phyloP scores from a whole-genome alignment of 139 green algal species.

The Ostreobium quekettii region DNA sequence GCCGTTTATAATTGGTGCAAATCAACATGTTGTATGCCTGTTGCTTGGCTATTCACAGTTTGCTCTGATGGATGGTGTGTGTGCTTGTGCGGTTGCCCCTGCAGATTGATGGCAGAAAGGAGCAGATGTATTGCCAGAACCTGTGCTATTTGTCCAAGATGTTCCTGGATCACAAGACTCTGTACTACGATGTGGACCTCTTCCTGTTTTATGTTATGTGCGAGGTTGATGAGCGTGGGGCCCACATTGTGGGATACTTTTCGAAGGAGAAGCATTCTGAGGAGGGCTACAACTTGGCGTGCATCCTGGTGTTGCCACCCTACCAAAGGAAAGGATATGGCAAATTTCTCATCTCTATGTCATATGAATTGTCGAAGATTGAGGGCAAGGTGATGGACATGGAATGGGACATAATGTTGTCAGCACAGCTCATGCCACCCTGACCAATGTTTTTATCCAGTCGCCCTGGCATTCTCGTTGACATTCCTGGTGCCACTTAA shows the following conservation, averaged over 20 bases:
- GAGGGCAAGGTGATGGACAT: constrained; percentile 75
- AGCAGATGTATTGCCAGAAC: constrained; percentile 94
- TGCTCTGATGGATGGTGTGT: no score
- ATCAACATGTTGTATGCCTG: no score
- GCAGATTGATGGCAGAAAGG: constrained; percentile 80
- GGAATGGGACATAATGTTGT: no score
- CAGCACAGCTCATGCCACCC: no score
- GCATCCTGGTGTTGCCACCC: constrained; percentile 93
- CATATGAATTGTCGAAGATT: constrained; percentile 96
- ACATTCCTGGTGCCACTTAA: no score
- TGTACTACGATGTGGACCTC: constrained; percentile 98
- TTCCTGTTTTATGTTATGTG: constrained; percentile 99
- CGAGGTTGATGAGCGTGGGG: constrained; percentile 88
- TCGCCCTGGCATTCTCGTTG: no score
- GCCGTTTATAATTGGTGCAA: no score
- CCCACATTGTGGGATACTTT: constrained; percentile 95
- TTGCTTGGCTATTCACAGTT: no score
- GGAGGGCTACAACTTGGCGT: constrained; percentile 98
- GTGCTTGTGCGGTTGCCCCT: no score
- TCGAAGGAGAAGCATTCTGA: constrained; percentile 80
- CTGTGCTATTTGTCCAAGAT: constrained; percentile 98
- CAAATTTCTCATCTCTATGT: constrained; percentile 97
- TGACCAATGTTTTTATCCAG: no score
- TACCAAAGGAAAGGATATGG: constrained; percentile 99
- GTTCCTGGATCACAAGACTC: constrained; percentile 98